Conservation (phyloP, 2,329 filamentous ascomycete genomes). For the Talaromyces sp. region DNA sequence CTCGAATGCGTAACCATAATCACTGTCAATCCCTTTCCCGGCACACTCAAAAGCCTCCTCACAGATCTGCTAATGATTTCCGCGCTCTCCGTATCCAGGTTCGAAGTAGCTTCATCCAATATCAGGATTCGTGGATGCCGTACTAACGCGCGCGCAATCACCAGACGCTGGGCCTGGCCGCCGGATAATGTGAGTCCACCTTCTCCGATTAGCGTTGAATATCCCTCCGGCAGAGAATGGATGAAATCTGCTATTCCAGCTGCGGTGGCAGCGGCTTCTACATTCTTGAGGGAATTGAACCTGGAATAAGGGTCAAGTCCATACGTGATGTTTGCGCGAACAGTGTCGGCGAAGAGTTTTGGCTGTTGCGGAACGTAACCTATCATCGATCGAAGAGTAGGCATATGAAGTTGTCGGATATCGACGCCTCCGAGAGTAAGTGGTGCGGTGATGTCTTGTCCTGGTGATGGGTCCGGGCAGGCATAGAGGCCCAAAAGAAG, state of each 20-base stretch:
- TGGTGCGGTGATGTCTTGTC: constrained; percentile 24
- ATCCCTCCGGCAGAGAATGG: constrained; percentile 64
- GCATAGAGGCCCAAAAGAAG: constrained; percentile 71
- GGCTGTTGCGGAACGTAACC: constrained; percentile 62
- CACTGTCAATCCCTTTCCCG: constrained; percentile 57
- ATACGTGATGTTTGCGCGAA: constrained; percentile 64
- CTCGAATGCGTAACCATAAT: constrained; percentile 76
- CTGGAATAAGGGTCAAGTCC: constrained; percentile 60
- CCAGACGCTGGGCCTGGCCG: constrained; percentile 77
- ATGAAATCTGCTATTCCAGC: constrained; percentile 73
- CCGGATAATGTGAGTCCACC: constrained; percentile 71
- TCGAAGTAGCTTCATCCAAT: constrained; percentile 82
- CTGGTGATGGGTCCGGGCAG: constrained; percentile 2
- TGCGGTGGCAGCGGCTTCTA: constrained; percentile 56
- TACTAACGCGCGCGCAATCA: constrained; percentile 74
- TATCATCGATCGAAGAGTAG: constrained; percentile 58
- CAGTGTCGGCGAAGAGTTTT: constrained; percentile 53
- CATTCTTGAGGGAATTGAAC: constrained; percentile 44
- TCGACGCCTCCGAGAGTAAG: constrained; percentile 55
- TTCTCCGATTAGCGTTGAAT: constrained; percentile 71
- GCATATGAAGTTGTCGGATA: constrained; percentile 57
- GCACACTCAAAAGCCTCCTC: constrained; percentile 45
- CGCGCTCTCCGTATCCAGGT: constrained; percentile 68
- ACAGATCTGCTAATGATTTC: constrained; percentile 63
- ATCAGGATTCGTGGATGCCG: constrained; percentile 69